Base-by-base conservation (phyloP, 2,329 filamentous ascomycete species). In the Sporothrix luriei region DNA sequence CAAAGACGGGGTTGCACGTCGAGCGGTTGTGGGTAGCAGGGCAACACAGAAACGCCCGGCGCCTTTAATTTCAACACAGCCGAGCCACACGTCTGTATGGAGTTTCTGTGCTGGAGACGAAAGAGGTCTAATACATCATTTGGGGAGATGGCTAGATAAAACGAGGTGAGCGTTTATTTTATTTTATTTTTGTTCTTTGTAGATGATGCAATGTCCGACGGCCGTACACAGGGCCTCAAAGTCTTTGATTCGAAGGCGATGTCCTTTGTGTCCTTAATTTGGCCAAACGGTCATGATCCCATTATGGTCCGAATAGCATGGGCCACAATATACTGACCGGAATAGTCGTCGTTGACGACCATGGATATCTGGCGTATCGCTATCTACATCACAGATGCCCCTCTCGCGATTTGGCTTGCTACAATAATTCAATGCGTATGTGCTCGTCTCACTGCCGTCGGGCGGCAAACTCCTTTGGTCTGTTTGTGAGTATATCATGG, bases 11-110 rank as follows among this genome's bases (percentile, higher is more conserved):
- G 38, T 24, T 19, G 57, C 57, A n/a, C 43, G 38, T 16, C 40
- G 46, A 61, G 24, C 6, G 21, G 38, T 33, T 33, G 33, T 4
- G 55, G 55, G 3, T 7, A 21, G 14, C 33, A 61, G 55, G 55
- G 55, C 33, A n/a, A 61, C 26, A 26, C 48, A 49, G 2, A 49
- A 14, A n/a, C n/a, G n/a, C n/a, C n/a, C n/a, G 57, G 57, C 57
- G 57, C 57, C 57, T 46, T 62, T 46, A 24, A 24, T 10, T 43
- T 61, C 38, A 38, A 46, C 57, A 26, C 38, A 62, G 57, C 57
- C 57, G 33, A 46, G 38, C 4, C n/a, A 21, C 57, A 46, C 4
- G 13, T 40, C 19, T 38, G 19, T 16, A 55, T 11, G n/a, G 3
- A 21, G 3, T 10, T 13, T 6, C 16, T 29, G n/a, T 4, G 16